These are phyloP conservation scores for Phytophthora multivora DNA, from an alignment of 352 stramenopile genomes.

Conservation along the genomic window DNA sequence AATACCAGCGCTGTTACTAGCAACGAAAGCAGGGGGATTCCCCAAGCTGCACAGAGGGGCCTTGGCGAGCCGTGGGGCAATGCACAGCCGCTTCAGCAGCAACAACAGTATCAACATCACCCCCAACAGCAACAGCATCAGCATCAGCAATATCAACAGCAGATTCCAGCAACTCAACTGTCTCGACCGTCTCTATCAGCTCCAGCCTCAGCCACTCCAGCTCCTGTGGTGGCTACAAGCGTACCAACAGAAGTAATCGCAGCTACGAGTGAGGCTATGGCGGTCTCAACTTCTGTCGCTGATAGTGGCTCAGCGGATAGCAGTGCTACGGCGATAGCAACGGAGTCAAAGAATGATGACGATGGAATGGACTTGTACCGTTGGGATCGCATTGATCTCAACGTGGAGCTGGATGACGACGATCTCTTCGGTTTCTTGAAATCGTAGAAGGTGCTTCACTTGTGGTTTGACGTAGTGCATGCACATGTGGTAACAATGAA, in stretches of 20 bases:
- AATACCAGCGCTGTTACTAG: constrained; percentile 18
- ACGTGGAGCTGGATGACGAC: constrained; percentile 84
- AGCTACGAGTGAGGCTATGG: constrained; percentile 8
- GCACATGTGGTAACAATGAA: constrained; percentile 35
- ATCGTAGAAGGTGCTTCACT: constrained; percentile 43
- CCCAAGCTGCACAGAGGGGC: constrained; percentile 8
- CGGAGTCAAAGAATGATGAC: constrained; percentile 42
- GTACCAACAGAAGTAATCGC: constrained; percentile 7
- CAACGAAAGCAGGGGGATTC: constrained; percentile 24
- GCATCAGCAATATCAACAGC: constrained; percentile 32
- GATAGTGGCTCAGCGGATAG: constrained; percentile 14
- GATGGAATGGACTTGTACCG: constrained; percentile 75
- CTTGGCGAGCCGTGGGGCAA: constrained; percentile 22
- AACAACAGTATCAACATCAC: constrained; percentile 22
- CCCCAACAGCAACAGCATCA: constrained; percentile 26
- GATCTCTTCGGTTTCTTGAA: constrained; percentile 89
- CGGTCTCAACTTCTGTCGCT: constrained; percentile 8
- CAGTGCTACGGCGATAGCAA: constrained; percentile 7
- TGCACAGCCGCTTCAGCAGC: constrained; percentile 31
- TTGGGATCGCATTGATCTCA: constrained; percentile 83
- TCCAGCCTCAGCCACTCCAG: constrained; percentile 19
- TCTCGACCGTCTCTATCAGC: constrained; percentile 24
- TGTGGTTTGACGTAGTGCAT: constrained; percentile 28
- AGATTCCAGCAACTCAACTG: constrained; percentile 14
- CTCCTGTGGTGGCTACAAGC: constrained; percentile 14